Base-by-base conservation (phyloP, 129 eudicot genomes). In the Centrapalus pauciflorus region DNA sequence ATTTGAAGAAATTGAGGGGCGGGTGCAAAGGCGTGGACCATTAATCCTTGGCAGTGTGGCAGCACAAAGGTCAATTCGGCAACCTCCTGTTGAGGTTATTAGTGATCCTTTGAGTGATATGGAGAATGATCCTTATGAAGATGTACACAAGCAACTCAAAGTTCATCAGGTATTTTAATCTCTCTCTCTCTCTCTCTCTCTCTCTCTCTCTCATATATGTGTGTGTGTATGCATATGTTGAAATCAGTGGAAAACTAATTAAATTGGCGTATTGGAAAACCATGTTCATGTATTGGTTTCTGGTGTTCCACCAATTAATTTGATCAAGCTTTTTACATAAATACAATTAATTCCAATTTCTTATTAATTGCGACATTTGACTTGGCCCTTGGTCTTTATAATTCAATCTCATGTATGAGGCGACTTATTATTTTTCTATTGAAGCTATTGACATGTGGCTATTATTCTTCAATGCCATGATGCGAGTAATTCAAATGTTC, bases 41-140 rank as follows among this genome's bases (percentile, higher is more conserved):
- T 70, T 84, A 40, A 80, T 85, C 7, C 16, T 81, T n/a, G 98
- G 85, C 30, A 88, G 80, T 32, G 76, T 79, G 25, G 83, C 87
- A 48, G 87, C 90, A 46, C 96, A 86, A 71, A 80, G 83, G 73
- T 81, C 83, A 48, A 88, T 64, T 77, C 77, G 83, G 4, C 87
- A 78, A 50, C 80, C 81, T 66, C 93, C 95, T 76, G 84, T 87
- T 60, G 99, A 89, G 78, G 95, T 89, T 63, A 82, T 89, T 34
- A 84, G 95, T 82, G 99, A 94, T 58, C 99, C 99, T 60, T 66
- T 89, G 56, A 82, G 85, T 74, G 99, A 94, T 69, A 65, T 78
- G 77, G 99, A 94, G 72, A 85, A 82, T 80, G 96, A 85, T 61
- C 82, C 80, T 19, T 78, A 77, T 35, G 91, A 76, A 32, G 89